phyloP scores from a whole-genome alignment of 306 rosid species.

The Ochetophila trinervis region DNA sequence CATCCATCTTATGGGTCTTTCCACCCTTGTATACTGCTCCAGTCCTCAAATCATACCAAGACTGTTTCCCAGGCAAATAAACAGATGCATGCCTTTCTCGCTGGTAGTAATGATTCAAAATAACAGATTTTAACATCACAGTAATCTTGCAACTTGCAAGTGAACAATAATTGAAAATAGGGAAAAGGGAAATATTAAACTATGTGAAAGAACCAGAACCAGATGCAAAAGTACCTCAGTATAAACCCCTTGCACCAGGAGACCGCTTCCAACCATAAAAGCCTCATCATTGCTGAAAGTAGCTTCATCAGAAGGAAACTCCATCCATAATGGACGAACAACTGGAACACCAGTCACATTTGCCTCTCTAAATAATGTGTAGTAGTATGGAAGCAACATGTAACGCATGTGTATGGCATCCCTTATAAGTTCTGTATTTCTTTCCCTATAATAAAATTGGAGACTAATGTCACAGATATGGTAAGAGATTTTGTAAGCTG shows the following conservation, averaged over 20 bases:
- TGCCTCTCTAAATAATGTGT: slow-evolving; percentile 91
- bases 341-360: slow-evolving; percentile 83
- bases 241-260: slow-evolving; percentile 94
- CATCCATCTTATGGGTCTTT: slow-evolving; percentile 59
- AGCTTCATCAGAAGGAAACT: slow-evolving; percentile 87
- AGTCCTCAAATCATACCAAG: slow-evolving; percentile 83
- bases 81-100: slow-evolving; percentile 67
- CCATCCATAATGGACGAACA: slow-evolving; percentile 95
- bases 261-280: slow-evolving; percentile 85
- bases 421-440: slow-evolving; percentile 65
- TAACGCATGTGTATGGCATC: slow-evolving; percentile 86
- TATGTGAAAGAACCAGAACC: neutral
- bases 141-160: neutral
- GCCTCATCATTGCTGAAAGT: slow-evolving; percentile 94
- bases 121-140: slow-evolving; percentile 7
- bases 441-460: slow-evolving; percentile 58
- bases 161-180: slow-evolving; percentile 1
- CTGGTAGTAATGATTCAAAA: slow-evolving; percentile 33
- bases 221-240: slow-evolving; percentile 54
- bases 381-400: slow-evolving; percentile 80
- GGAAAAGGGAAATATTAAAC: neutral
- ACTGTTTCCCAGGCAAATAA: slow-evolving; percentile 81
- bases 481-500: slow-evolving; percentile 4
- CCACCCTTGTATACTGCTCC: slow-evolving; percentile 78
- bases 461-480: slow-evolving; percentile 14